Evolutionary conservation across 805 yeast species (phyloP).

Genomic region (Lipomyces oligophaga): DNA sequence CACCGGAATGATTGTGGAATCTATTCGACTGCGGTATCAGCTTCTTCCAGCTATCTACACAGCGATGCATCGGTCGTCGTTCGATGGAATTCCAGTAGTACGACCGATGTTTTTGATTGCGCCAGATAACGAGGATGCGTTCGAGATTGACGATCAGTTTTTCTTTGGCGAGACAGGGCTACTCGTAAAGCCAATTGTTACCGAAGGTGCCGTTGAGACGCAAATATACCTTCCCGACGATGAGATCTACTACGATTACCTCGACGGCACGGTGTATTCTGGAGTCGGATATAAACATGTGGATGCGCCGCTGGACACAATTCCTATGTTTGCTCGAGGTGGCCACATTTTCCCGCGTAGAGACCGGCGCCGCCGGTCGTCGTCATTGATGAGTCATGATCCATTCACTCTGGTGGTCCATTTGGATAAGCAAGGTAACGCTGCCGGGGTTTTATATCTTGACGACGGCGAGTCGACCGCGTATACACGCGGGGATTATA

Average conservation of each 20-base stretch:
- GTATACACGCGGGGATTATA: conserved; percentile 50
- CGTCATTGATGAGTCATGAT: conserved; percentile 69
- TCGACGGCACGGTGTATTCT: conserved; percentile 30
- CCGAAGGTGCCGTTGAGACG: conserved; percentile 45
- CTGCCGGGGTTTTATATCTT: conserved; percentile 59
- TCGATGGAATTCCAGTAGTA: conserved; percentile 64
- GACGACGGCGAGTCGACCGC: conserved; percentile 82
- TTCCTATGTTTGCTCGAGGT: conserved; percentile 74
- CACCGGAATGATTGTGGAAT: conserved; percentile 60
- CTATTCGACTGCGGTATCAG: conserved; percentile 68
- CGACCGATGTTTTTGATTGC: conserved; percentile 31
- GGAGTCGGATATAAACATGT: conserved; percentile 44
- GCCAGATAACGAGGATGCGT: conserved; percentile 44
- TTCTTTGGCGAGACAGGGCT: conserved; percentile 68
- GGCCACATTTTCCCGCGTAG: conserved; percentile 69
- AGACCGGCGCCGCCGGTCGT: conserved; percentile 74
- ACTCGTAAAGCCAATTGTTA: conserved; percentile 75
- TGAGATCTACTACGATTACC: conserved; percentile 40
- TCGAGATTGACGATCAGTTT: conserved; percentile 75
- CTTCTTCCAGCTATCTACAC: conserved; percentile 80
- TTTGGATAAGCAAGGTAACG: conserved; percentile 45
- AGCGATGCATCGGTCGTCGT: conserved; percentile 61
- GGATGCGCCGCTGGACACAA: conserved; percentile 50
- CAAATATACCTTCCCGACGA: conserved; percentile 50
- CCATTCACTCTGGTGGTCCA: conserved; percentile 76